These are phyloP conservation scores for Lagerstroemia speciosa DNA, from an alignment of 345 rosid species.

Conservation along the genomic window DNA sequence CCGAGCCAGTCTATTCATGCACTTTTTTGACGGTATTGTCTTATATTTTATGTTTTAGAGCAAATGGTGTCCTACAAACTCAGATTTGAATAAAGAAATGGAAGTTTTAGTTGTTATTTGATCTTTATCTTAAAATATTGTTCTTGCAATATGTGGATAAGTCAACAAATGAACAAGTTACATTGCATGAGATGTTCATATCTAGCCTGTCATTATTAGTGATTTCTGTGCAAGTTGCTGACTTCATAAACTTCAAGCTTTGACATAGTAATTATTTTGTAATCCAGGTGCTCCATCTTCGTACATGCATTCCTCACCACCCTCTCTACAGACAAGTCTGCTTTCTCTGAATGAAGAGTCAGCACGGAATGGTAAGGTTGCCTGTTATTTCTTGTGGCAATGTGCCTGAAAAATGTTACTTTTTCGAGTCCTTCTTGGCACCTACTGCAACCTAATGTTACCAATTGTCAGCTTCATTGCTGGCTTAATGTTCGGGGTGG, in stretches of 20 bases:
- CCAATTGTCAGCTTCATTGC: not conserved
- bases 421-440: not conserved
- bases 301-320: constrained; percentile 20
- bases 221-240: not conserved
- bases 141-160: not conserved
- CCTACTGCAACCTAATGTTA: not conserved
- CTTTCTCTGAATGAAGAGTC: constrained; percentile 17
- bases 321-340: constrained; percentile 18
- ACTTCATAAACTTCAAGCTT: not conserved
- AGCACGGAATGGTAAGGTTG: constrained; percentile 24
- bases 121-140: not conserved
- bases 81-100: not conserved
- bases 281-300: constrained; percentile 30
- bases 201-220: not conserved
- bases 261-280: not conserved
- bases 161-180: not conserved
- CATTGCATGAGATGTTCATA: not conserved
- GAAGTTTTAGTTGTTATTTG: not conserved
- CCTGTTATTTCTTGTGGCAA: not conserved
- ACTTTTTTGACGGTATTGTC: not conserved
- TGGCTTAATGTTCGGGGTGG: not conserved
- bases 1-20: not conserved
- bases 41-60: not conserved
- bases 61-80: not conserved
- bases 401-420: not conserved